Evolutionary conservation across 495 filamentous ascomycete genomes (phyloP).

Genomic region (Penicillium ucsense): DNA sequence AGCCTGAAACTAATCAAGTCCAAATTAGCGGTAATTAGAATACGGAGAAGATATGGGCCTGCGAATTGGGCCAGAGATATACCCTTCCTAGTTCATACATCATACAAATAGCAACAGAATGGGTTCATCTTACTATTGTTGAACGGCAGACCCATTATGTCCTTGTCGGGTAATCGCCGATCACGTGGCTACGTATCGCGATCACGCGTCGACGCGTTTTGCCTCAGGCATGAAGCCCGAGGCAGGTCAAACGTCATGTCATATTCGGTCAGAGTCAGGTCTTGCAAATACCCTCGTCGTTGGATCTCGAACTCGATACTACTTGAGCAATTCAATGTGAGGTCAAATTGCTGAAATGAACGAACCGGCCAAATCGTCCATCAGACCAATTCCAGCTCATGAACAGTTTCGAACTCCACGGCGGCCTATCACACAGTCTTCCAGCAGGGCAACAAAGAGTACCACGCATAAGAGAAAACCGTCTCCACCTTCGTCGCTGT

Average conservation of each 20-base stretch:
- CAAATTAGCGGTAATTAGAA: too few relatives aligned
- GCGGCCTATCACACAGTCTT: conserved; percentile 9
- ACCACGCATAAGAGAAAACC: conserved; percentile 9
- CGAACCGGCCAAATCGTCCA: conserved; percentile 1
- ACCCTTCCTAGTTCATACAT: too few relatives aligned
- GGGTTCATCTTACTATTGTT: too few relatives aligned
- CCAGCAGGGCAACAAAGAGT: conserved; percentile 13
- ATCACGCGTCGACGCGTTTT: conserved; percentile 20
- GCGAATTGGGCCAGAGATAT: too few relatives aligned
- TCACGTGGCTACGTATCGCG: conserved; percentile 1
- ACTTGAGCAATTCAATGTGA: too few relatives aligned
- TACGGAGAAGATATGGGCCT: too few relatives aligned
- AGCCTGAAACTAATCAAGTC: too few relatives aligned
- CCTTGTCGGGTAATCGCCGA: neutral
- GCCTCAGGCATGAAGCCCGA: conserved; percentile 8
- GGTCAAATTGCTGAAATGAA: too few relatives aligned
- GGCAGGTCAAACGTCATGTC: conserved; percentile 7
- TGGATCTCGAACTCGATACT: too few relatives aligned
- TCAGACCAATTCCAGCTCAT: conserved; percentile 7
- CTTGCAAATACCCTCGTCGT: too few relatives aligned
- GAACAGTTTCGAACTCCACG: conserved; percentile 20
- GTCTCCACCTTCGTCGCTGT: conserved; percentile 16
- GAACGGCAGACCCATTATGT: neutral
- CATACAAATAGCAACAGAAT: too few relatives aligned
- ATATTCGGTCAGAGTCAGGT: too few relatives aligned